Evolutionary conservation across 192 early-diverging fungal species (phyloP).

Genomic region (Endogone sp.): DNA sequence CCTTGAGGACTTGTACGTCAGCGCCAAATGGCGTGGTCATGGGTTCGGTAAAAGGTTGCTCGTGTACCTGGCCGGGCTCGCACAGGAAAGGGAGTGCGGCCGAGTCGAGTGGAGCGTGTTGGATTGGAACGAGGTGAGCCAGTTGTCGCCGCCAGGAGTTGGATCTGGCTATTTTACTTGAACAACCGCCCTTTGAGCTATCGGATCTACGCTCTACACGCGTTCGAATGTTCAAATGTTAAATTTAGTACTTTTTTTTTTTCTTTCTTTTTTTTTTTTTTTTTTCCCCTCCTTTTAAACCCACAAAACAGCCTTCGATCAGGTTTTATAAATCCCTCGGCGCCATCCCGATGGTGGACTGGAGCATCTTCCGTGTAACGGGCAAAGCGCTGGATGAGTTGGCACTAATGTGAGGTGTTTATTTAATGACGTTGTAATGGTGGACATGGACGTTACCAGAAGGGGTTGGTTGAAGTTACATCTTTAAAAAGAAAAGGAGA

Average conservation of each 20-base stretch:
- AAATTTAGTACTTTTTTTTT: no score
- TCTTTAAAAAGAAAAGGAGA: no score
- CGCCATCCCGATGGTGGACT: constrained; percentile 65
- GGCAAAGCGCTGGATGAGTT: constrained; percentile 53
- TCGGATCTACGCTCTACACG: not conserved
- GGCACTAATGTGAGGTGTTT: constrained; percentile 13
- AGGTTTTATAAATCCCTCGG: constrained; percentile 73
- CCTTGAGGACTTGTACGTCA: constrained; percentile 82
- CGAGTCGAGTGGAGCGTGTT: constrained; percentile 83
- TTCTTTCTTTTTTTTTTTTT: no score
- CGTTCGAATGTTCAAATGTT: not conserved
- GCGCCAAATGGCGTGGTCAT: constrained; percentile 52
- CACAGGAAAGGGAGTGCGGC: constrained; percentile 60
- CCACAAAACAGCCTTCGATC: constrained; percentile 48
- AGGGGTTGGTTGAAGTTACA: no score
- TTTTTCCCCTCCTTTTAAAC: not conserved
- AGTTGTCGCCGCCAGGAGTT: not conserved
- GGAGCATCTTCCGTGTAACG: constrained; percentile 70
- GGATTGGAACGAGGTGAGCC: constrained; percentile 68
- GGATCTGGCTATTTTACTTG: not conserved
- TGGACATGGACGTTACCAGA: no score
- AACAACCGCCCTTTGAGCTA: not conserved
- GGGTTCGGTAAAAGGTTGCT: constrained; percentile 71
- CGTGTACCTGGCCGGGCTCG: constrained; percentile 60
- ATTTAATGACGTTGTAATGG: not conserved